Evolutionary conservation across 768 basidiomycete species (phyloP).

Genomic region (Lentinula guzmanii): DNA sequence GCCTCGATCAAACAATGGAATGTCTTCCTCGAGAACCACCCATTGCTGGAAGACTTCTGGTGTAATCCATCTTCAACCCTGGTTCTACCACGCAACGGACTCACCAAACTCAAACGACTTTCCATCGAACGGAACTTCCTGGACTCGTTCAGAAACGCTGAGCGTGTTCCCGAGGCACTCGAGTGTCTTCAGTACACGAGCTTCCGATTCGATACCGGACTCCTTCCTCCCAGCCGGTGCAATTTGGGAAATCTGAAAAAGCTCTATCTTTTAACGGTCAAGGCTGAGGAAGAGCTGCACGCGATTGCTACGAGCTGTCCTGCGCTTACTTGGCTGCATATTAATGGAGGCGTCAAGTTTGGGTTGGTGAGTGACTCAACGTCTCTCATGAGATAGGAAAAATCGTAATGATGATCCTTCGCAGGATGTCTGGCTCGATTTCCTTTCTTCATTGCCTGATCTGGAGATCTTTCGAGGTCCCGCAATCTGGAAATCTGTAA

Average conservation of each 20-base stretch:
- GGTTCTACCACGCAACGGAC: constrained; percentile 24
- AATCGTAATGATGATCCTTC: background rate
- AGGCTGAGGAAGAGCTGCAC: background rate
- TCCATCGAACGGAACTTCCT: constrained; percentile 28
- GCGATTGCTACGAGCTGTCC: background rate
- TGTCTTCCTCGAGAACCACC: constrained; percentile 38
- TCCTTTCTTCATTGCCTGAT: constrained; percentile 33
- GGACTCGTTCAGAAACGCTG: background rate
- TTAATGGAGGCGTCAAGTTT: background rate
- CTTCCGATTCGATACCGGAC: background rate
- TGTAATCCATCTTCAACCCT: constrained; percentile 37
- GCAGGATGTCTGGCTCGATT: constrained; percentile 32
- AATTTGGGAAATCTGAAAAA: background rate
- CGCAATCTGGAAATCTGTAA: constrained; percentile 36
- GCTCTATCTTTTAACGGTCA: background rate
- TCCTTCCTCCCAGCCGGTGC: background rate
- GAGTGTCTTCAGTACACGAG: background rate
- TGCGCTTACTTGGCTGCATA: background rate
- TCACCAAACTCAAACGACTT: constrained; percentile 36
- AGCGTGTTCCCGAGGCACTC: background rate
- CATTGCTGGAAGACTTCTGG: constrained; percentile 36
- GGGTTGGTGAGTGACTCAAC: constrained; percentile 13
- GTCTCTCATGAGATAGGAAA: constrained; percentile 7
- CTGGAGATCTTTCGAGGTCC: constrained; percentile 39
- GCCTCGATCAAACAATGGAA: constrained; percentile 28